A percentile compares a stretch with the other conserved stretches of the same genome.
These are phyloP conservation scores for Tetrapisispora fleetii DNA, from an alignment of 805 yeast species.

Conservation along the genomic window DNA sequence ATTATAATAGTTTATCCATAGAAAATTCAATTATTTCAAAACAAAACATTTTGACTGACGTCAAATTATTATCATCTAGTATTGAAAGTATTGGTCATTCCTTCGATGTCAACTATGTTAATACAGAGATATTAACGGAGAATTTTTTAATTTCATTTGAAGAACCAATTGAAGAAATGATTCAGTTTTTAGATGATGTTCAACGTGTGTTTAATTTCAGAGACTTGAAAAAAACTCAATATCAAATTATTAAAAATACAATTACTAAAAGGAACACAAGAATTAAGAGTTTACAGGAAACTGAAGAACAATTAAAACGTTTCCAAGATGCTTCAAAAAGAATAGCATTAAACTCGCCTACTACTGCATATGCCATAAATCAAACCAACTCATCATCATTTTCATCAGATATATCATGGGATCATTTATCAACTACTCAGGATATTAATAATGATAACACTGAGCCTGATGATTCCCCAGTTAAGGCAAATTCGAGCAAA, in stretches of 20 bases:
- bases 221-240: constrained; percentile 45
- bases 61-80: constrained; percentile 38
- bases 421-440: constrained; percentile 3
- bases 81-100: constrained; percentile 79
- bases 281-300: constrained; percentile 25
- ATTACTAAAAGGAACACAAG: constrained; percentile 29
- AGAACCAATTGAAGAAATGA: constrained; percentile 32
- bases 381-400: not conserved
- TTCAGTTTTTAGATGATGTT: constrained; percentile 27
- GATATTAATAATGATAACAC: constrained; percentile 5
- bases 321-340: constrained; percentile 27
- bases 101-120: constrained; percentile 60
- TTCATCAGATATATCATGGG: constrained; percentile 1
- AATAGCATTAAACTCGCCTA: constrained; percentile 21
- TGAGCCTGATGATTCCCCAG: not conserved
- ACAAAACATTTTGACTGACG: constrained; percentile 29
- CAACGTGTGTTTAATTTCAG: constrained; percentile 48
- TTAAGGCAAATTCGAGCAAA: not conserved
- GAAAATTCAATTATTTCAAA: constrained; percentile 47
- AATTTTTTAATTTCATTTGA: constrained; percentile 31
- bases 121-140: constrained; percentile 35
- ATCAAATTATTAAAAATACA: constrained; percentile 33
- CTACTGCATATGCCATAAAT: not conserved
- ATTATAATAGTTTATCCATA: constrained; percentile 49
- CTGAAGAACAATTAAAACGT: constrained; percentile 26